Evolutionary conservation across 371 early-diverging fungal species (phyloP).

Genomic region (Syncephalastrum racemosum): DNA sequence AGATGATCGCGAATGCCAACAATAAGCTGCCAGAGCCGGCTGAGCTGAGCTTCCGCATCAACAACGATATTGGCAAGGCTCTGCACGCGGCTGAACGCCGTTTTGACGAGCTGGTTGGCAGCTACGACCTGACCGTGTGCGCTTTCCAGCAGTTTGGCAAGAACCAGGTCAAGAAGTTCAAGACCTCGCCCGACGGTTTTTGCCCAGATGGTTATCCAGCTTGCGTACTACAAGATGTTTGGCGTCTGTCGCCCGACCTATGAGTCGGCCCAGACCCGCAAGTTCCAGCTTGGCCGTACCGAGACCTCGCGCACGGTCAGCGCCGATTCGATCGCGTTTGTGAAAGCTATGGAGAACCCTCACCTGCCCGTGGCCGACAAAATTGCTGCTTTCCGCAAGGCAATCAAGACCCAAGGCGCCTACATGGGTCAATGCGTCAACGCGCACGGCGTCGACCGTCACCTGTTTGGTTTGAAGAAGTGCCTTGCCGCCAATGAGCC

Average conservation of each 20-base stretch:
- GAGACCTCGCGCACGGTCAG: constrained; percentile 90
- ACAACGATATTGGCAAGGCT: constrained; percentile 48
- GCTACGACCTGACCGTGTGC: constrained; percentile 82
- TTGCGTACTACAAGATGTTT: constrained; percentile 92
- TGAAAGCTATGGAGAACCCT: constrained; percentile 83
- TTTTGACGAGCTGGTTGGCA: constrained; percentile 70
- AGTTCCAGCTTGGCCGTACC: constrained; percentile 93
- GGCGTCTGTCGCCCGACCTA: constrained; percentile 82
- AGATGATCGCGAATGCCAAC: constrained; percentile 23
- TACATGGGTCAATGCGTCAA: constrained; percentile 85
- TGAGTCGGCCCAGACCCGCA: constrained; percentile 90
- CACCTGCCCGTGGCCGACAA: constrained; percentile 52
- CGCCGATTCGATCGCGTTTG: constrained; percentile 79
- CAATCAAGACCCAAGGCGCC: constrained; percentile 72
- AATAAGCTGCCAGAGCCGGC: constrained; percentile 67
- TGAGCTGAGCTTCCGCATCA: constrained; percentile 69
- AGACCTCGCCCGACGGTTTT: constrained; percentile 92
- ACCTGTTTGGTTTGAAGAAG: constrained; percentile 73
- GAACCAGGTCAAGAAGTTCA: constrained; percentile 86
- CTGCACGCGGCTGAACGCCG: constrained; percentile 64
- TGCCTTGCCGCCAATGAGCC: constrained; percentile 66
- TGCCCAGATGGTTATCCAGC: constrained; percentile 94
- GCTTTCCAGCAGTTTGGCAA: constrained; percentile 89
- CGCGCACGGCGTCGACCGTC: constrained; percentile 90
- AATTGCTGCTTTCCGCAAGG: constrained; percentile 68